Conservation (phyloP, 1,139 yeast genomes). For the Sugiyamaella neomexicana region DNA sequence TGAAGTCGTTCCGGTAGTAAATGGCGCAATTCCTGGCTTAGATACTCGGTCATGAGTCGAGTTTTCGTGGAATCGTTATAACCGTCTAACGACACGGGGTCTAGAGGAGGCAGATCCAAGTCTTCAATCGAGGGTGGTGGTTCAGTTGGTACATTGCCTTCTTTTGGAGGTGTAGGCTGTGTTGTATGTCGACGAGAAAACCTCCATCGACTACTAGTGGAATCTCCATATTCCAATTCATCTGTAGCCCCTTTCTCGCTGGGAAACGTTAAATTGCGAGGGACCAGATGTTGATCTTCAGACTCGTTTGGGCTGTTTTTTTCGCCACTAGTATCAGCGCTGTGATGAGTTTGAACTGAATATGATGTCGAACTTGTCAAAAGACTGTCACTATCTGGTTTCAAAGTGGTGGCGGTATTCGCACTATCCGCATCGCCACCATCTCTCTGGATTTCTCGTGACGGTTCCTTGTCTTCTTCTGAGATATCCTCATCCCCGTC, state of each 20-base stretch:
- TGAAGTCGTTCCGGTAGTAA: conserved; percentile 78
- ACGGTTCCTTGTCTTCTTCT: neutral
- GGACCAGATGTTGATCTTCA: neutral
- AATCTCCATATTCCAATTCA: neutral
- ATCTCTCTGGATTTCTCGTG: neutral
- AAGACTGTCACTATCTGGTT: neutral
- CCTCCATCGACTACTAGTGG: neutral
- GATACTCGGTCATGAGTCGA: conserved; percentile 54
- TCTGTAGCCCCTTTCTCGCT: neutral
- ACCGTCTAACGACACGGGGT: conserved; percentile 54
- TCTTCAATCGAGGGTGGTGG: conserved; percentile 1
- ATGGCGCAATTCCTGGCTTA: conserved; percentile 73
- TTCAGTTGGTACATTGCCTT: neutral
- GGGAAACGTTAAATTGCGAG: neutral
- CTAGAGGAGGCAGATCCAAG: conserved; percentile 44
- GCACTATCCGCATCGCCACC: neutral
- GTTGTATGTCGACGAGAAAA: conserved; percentile 4
- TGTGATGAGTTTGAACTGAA: neutral
- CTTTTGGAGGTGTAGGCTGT: neutral
- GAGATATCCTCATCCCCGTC: neutral
- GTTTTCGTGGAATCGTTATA: conserved; percentile 58
- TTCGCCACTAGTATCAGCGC: neutral
- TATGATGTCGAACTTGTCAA: neutral
- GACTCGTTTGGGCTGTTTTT: neutral
- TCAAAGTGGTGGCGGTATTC: neutral